phyloP scores from a whole-genome alignment of 441 rosid species.

The Populus hybrid region DNA sequence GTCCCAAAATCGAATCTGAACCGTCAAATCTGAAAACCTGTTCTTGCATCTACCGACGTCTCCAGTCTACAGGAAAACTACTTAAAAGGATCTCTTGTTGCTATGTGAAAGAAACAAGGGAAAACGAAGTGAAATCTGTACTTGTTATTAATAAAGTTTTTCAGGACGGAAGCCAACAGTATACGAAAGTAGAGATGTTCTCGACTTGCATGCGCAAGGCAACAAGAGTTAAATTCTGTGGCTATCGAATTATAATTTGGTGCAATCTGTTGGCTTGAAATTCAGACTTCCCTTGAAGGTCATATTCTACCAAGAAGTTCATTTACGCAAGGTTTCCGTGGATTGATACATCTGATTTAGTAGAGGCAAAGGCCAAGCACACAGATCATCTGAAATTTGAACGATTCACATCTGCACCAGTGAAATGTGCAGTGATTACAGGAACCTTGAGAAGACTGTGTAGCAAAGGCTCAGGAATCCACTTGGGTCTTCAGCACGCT shows the following conservation, averaged over 20 bases:
- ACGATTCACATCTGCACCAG: constrained; percentile 3
- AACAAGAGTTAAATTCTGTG: no score
- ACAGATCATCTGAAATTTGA: background rate
- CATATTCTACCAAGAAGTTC: constrained; percentile 14
- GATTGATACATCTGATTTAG: background rate
- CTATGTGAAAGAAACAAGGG: no score
- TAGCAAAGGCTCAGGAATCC: constrained; percentile 1
- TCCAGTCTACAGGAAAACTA: no score
- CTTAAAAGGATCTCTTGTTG: no score
- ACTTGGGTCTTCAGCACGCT: background rate
- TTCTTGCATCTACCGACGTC: no score
- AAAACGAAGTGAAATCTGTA: no score
- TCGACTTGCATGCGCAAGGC: background rate
- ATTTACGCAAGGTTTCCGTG: background rate
- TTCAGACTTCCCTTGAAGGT: background rate
- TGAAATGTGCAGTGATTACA: constrained; percentile 16
- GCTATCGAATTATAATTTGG: background rate
- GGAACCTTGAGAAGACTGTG: background rate
- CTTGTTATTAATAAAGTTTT: no score
- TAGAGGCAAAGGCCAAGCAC: constrained; percentile 11
- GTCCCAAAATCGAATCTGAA: no score
- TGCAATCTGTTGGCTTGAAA: constrained; percentile 1
- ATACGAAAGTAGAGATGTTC: no score
- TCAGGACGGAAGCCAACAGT: no score
- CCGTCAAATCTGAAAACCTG: no score